A percentile compares a stretch with the other conserved stretches of the same genome.
Conservation (phyloP, 805 yeast species). For the Saccharomyces mikatae region DNA sequence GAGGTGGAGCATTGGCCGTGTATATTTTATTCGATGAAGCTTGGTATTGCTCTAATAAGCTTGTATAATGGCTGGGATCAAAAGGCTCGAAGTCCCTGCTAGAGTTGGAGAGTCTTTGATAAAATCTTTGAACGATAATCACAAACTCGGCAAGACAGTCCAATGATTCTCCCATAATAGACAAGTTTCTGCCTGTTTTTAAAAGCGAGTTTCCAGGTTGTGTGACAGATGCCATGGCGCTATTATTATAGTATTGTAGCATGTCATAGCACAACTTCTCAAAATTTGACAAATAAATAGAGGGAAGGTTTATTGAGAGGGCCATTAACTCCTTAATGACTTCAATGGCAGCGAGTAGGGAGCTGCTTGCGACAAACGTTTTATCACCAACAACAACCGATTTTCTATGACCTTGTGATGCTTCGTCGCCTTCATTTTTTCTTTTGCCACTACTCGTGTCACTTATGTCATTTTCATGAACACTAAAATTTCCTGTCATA, state of each 20-base stretch:
- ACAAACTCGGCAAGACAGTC: conserved; percentile 35
- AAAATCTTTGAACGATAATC: conserved; percentile 24
- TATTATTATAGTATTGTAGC: conserved; percentile 45
- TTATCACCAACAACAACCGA: conserved; percentile 44
- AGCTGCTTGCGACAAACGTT: conserved; percentile 51
- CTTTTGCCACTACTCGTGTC: conserved; percentile 5
- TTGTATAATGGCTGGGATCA: conserved; percentile 17
- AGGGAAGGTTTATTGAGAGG: conserved; percentile 50
- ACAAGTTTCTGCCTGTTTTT: conserved; percentile 30
- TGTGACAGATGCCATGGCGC: conserved; percentile 26
- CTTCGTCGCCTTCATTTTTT: conserved; percentile 6
- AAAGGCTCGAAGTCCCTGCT: conserved; percentile 19
- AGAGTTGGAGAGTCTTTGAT: conserved; percentile 18
- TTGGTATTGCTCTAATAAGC: conserved; percentile 20
- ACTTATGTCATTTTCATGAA: conserved; percentile 1
- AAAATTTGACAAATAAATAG: conserved; percentile 27
- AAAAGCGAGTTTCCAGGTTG: conserved; percentile 14
- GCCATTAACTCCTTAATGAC: conserved; percentile 46
- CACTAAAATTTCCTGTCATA: conserved; percentile 3
- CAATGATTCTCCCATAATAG: conserved; percentile 36
- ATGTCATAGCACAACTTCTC: conserved; percentile 39
- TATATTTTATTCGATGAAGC: conserved; percentile 25
- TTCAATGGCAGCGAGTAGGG: conserved; percentile 35
- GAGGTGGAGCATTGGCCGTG: conserved; percentile 30
- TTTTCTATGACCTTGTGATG: conserved; percentile 29